Evolutionary conservation across 495 filamentous ascomycete genomes (phyloP), one percentile per base, ranked within the genome.

Genomic region (Neurospora discreta): DNA sequence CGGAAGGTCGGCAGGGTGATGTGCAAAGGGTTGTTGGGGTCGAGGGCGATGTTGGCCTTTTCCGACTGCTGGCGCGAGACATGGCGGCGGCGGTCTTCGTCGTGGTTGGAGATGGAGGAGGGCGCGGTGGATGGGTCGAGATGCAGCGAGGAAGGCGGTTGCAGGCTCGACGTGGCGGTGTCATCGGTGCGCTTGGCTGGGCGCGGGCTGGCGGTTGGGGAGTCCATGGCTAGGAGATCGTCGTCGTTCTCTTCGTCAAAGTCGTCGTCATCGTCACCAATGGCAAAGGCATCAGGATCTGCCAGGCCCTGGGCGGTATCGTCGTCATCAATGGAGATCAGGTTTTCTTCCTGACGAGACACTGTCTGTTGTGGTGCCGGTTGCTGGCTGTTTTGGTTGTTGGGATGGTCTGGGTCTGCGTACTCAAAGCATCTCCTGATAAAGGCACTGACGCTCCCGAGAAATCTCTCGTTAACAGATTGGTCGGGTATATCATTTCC

Each of bases 1-100:
- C 95, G 91, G 87, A 99, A 99, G 26, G 95, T 99, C 0, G 96
- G 96, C 10, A 99, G 89, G 9, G 96, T 98, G 78, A 99, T 98
- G 80, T 97, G 91, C 0, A 99, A 87, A 0, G 95, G 95, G 71
- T 95, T 94, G 58, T 91, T 88, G 0, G 95, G 95, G 78, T 99
- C 93, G 6, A 99, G 89, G 33, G 95, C 95, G 18, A 90, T 87
- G 77, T 99, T 99, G 36, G 94, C 93, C 23, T 85, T 84, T 75
- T 86, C 86, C 2, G 86, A 83, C 78, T 86, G 81, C n/a, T 84
- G 83, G 75, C 85, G 84, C 69, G 87, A 86, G 71, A 84, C 82
- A 23, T 82, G 80, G 58, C 84, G 77, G 40, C 78, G 80, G 41
- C 72, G 68, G 33, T 60, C 72, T 0, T 43, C 39, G 26, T 70